A percentile compares a stretch with the other conserved stretches of the same genome.
phyloP scores from a whole-genome alignment of 2,329 filamentous ascomycete genomes.

The Macrophomina tecta region DNA sequence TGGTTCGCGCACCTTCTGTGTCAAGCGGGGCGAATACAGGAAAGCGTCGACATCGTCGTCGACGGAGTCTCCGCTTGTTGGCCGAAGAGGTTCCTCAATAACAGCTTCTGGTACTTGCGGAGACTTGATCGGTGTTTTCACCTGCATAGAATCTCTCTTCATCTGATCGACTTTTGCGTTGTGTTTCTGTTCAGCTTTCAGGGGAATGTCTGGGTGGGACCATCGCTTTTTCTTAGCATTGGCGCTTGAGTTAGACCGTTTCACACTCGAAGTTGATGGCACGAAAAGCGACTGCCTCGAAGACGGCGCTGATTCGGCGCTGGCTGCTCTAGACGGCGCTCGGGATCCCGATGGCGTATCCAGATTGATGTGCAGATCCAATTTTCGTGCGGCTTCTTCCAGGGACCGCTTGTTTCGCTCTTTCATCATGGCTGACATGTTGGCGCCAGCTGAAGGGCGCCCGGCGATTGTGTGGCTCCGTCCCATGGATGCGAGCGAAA shows the following conservation, averaged over 20 bases:
- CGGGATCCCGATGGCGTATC: constrained; percentile 15
- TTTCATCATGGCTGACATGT: constrained; percentile 17
- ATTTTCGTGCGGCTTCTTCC: constrained; percentile 19
- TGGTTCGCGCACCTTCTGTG: constrained; percentile 85
- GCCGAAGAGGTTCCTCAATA: constrained; percentile 67
- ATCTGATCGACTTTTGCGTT: constrained; percentile 33
- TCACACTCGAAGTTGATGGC: constrained; percentile 34
- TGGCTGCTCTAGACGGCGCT: constrained; percentile 26
- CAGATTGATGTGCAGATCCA: constrained; percentile 23
- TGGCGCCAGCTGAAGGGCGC: constrained; percentile 10
- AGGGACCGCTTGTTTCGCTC: constrained; percentile 25
- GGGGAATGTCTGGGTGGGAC: constrained; percentile 49
- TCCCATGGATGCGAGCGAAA: constrained; percentile 24
- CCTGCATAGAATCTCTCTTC: constrained; percentile 25
- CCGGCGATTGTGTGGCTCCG: constrained; percentile 25
- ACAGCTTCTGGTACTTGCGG: constrained; percentile 51
- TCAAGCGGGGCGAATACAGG: constrained; percentile 79
- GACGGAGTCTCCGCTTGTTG: constrained; percentile 81
- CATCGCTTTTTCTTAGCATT: constrained; percentile 45
- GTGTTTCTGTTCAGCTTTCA: constrained; percentile 44
- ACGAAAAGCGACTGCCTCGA: constrained; percentile 31
- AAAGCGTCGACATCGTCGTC: constrained; percentile 88
- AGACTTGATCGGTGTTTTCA: constrained; percentile 42
- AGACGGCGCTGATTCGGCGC: constrained; percentile 29
- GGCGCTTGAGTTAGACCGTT: constrained; percentile 40